Percentiles rank a stretch among this genome's conserved stretches.
phyloP scores from a whole-genome alignment of 2,329 filamentous ascomycete genomes.

The Curvularia hawaiiensis region DNA sequence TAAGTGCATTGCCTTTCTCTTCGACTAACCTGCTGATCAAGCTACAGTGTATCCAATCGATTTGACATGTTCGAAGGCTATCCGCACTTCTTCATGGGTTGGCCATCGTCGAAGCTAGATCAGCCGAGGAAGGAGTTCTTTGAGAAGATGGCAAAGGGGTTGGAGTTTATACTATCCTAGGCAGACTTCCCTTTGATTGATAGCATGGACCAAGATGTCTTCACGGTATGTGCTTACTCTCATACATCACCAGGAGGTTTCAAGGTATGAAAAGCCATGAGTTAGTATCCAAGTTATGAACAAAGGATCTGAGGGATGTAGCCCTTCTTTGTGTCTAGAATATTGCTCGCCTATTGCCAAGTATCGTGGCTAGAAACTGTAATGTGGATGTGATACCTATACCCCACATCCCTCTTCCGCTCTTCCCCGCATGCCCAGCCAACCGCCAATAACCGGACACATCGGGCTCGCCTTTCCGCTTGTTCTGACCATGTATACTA shows the following conservation, averaged over 20 bases:
- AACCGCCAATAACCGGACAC: background rate
- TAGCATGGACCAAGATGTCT: background rate
- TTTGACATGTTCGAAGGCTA: conserved; percentile 45
- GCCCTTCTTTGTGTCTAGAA: background rate
- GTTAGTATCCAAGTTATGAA: too few species aligned
- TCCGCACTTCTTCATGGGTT: conserved; percentile 47
- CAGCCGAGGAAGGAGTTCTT: conserved; percentile 31
- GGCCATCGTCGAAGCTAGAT: conserved; percentile 39
- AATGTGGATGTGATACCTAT: background rate
- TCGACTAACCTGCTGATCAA: conserved; percentile 16
- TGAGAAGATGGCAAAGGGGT: conserved; percentile 28
- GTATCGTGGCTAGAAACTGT: background rate
- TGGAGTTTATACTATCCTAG: conserved; percentile 29
- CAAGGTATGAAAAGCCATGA: background rate
- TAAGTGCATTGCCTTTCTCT: conserved; percentile 13
- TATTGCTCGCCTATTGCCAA: background rate
- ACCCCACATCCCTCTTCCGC: background rate
- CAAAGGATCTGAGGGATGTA: background rate
- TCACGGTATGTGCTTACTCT: background rate
- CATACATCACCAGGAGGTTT: too few species aligned
- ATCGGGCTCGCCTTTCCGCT: conserved; percentile 1
- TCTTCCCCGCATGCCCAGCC: background rate
- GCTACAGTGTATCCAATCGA: conserved; percentile 32
- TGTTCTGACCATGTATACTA: background rate
- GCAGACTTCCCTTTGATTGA: background rate